Percentiles rank a stretch among this genome's conserved stretches.
These are phyloP conservation scores for Anisodus tanguticus DNA, from an alignment of 257 asterid species.

Conservation along the genomic window DNA sequence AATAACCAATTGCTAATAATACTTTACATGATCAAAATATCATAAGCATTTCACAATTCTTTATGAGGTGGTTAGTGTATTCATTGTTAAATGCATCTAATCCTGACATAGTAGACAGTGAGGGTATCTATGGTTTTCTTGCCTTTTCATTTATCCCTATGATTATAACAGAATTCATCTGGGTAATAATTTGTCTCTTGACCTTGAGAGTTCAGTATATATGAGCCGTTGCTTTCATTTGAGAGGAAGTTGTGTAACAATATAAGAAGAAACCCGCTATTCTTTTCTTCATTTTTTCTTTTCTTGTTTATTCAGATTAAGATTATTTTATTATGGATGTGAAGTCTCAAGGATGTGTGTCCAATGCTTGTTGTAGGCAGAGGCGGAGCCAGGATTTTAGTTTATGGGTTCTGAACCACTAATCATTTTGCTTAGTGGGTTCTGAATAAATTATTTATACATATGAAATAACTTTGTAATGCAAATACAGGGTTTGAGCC, in stretches of 20 bases:
- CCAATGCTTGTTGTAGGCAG: not conserved
- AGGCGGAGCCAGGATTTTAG: too few relatives aligned
- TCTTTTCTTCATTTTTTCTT: not conserved
- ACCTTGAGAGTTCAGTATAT: not conserved
- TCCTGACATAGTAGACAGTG: not conserved
- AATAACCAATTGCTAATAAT: not conserved
- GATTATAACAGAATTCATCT: not conserved
- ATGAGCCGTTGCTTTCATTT: not conserved
- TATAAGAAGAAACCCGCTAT: not conserved
- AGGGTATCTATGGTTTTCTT: not conserved
- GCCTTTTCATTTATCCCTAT: not conserved
- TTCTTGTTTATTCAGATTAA: slow-evolving; percentile 6
- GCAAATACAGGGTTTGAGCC: too few relatives aligned
- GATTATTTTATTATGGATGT: not conserved
- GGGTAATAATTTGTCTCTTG: not conserved
- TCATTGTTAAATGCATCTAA: not conserved
- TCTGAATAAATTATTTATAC: too few relatives aligned
- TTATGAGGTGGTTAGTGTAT: not conserved
- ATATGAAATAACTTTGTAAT: too few relatives aligned
- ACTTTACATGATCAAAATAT: not conserved
- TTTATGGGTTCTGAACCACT: too few relatives aligned
- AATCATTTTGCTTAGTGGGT: too few relatives aligned
- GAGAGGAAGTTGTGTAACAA: not conserved
- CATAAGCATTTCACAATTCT: not conserved
- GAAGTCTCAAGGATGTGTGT: not conserved